A percentile compares a stretch with the other conserved stretches of the same genome.
Conservation (phyloP, 2,329 filamentous ascomycete genomes). For the Alternaria arbusti region DNA sequence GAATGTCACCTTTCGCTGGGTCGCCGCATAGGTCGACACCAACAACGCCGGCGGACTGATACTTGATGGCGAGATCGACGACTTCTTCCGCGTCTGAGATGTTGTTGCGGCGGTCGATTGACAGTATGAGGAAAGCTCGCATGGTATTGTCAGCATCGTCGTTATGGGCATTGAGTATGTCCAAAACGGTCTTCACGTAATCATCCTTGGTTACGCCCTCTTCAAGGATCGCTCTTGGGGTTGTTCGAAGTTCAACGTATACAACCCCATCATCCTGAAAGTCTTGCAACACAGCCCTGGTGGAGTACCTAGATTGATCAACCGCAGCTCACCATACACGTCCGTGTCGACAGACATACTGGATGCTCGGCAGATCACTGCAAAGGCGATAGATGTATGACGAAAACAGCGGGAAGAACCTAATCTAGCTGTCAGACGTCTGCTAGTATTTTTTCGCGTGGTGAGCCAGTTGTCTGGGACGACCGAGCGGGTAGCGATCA, state of each 20-base stretch:
- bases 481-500: not conserved
- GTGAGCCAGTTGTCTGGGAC: not conserved
- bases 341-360: slow-evolving; percentile 55
- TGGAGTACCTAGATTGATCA: slow-evolving; percentile 59
- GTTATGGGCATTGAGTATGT: slow-evolving; percentile 64
- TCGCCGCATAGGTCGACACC: slow-evolving; percentile 82
- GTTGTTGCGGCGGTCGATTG: slow-evolving; percentile 72
- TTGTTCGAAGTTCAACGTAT: slow-evolving; percentile 82
- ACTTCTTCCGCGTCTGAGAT: slow-evolving; percentile 66
- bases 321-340: not conserved
- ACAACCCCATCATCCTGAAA: slow-evolving; percentile 75
- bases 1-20: slow-evolving; percentile 67
- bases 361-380: slow-evolving; percentile 66
- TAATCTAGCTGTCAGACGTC: slow-evolving; percentile 26
- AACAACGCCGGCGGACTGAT: slow-evolving; percentile 65
- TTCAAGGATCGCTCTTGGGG: slow-evolving; percentile 68
- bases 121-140: slow-evolving; percentile 72
- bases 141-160: slow-evolving; percentile 51
- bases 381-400: slow-evolving; percentile 80
- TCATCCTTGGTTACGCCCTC: slow-evolving; percentile 63
- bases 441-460: not conserved
- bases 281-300: slow-evolving; percentile 61
- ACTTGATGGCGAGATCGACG: slow-evolving; percentile 66
- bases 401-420: slow-evolving; percentile 80
- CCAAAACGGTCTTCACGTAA: slow-evolving; percentile 72